phyloP scores from a whole-genome alignment of 768 basidiomycete species.

The Kwoniella dejecticola region DNA sequence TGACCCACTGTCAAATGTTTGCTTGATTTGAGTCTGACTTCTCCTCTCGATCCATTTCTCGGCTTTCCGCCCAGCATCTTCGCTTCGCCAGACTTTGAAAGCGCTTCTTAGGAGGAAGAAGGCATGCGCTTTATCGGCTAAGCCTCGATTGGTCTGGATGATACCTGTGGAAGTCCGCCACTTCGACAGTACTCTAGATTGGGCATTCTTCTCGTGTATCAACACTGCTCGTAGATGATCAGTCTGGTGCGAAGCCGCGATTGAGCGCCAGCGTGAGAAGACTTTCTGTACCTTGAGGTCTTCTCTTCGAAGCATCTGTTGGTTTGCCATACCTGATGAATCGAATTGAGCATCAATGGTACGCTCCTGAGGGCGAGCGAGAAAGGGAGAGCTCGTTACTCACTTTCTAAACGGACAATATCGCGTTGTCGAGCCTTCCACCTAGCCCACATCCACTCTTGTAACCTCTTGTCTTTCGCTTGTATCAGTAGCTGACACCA shows the following conservation, averaged over 20 bases:
- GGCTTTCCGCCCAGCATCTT: slow-evolving; percentile 17
- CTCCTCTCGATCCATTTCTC: slow-evolving; percentile 21
- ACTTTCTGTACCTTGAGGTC: slow-evolving; percentile 1
- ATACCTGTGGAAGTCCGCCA: slow-evolving; percentile 23
- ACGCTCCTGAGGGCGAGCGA: background rate
- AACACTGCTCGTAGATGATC: slow-evolving; percentile 19
- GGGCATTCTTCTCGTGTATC: slow-evolving; percentile 11
- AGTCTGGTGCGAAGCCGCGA: background rate
- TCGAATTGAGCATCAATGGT: too few relatives aligned
- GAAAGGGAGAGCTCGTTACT: background rate
- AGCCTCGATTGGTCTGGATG: slow-evolving; percentile 11
- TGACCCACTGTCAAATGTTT: slow-evolving; percentile 32
- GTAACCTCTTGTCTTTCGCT: slow-evolving; percentile 9
- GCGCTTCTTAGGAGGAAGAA: slow-evolving; percentile 39
- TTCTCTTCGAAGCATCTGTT: slow-evolving; percentile 3
- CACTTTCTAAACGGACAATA: slow-evolving; percentile 10
- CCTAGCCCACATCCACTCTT: slow-evolving; percentile 3
- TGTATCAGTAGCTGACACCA: slow-evolving; percentile 10
- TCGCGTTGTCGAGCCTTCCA: slow-evolving; percentile 16
- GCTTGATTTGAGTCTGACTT: slow-evolving; percentile 12
- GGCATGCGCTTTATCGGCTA: slow-evolving; percentile 38
- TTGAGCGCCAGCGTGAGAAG: slow-evolving; percentile 30
- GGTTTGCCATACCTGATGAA: background rate
- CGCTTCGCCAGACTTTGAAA: slow-evolving; percentile 27
- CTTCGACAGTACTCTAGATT: slow-evolving; percentile 3